These are phyloP conservation scores for Chalaropsis ovoidea DNA, from an alignment of 2,329 filamentous ascomycete genomes.

Conservation along the genomic window DNA sequence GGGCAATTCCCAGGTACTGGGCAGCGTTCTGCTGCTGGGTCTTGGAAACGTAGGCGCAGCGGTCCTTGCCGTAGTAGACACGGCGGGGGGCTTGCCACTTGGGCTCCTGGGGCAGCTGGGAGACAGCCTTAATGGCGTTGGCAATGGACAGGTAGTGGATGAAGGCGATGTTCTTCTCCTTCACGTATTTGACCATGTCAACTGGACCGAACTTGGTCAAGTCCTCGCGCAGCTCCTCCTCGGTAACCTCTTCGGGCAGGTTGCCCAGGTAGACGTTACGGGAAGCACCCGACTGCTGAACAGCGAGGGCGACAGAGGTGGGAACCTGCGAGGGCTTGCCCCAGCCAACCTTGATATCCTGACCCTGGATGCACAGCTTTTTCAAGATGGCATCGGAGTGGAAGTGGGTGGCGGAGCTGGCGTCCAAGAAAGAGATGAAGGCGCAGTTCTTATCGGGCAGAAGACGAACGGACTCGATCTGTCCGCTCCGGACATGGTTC, in stretches of 20 bases:
- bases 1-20: conserved; percentile 93
- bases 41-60: conserved; percentile 97
- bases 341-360: conserved; percentile 99
- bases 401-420: conserved; percentile 95
- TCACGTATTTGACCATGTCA: conserved; percentile 93
- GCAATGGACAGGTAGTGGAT: conserved; percentile 95
- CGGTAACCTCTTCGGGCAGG: conserved; percentile 75
- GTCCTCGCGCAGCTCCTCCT: conserved; percentile 89
- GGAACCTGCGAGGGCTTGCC: conserved; percentile 97
- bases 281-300: conserved; percentile 93
- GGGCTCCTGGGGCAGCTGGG: conserved; percentile 86
- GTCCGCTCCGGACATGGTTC: conserved; percentile 88
- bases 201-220: conserved; percentile 93
- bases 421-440: conserved; percentile 97
- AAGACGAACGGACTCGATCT: conserved; percentile 96
- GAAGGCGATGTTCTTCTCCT: conserved; percentile 96
- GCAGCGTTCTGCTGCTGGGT: conserved; percentile 98
- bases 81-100: conserved; percentile 95
- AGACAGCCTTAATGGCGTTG: conserved; percentile 96
- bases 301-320: conserved; percentile 90
- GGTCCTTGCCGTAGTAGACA: conserved; percentile 97
- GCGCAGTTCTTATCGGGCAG: conserved; percentile 99
- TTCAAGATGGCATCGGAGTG: conserved; percentile 99
- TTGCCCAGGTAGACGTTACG: conserved; percentile 96
- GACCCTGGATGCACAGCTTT: conserved; percentile 95